phyloP scores from a whole-genome alignment of 768 basidiomycete species.

The Podaxis rugospora region DNA sequence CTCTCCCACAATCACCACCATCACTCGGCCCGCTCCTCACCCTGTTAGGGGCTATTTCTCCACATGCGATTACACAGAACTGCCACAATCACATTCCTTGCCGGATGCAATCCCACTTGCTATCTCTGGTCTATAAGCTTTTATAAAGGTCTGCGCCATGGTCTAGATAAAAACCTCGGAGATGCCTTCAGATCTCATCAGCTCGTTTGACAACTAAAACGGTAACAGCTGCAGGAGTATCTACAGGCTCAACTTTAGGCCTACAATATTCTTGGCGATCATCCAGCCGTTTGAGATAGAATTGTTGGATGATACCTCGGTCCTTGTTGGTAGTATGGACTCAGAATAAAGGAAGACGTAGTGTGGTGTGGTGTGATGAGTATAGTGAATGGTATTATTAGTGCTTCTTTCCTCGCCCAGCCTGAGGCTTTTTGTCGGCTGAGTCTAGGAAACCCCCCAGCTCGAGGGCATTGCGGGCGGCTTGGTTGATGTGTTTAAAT shows the following conservation, averaged over 20 bases:
- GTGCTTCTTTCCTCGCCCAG: conserved; percentile 23
- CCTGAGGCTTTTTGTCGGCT: conserved; percentile 29
- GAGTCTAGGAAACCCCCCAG: conserved; percentile 79
- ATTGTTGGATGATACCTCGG: background rate
- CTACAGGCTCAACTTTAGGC: background rate
- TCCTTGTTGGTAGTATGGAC: background rate
- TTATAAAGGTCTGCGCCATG: too few species aligned
- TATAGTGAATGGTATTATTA: conserved; percentile 4
- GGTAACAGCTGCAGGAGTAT: background rate
- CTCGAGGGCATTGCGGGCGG: conserved; percentile 88
- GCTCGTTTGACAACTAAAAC: background rate
- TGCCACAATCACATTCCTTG: background rate
- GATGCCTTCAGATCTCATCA: too few species aligned
- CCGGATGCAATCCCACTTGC: background rate
- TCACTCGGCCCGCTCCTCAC: background rate
- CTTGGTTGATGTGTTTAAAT: conserved; percentile 93
- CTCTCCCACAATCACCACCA: background rate
- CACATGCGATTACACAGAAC: background rate
- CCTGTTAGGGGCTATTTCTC: background rate
- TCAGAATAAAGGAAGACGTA: background rate
- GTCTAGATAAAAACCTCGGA: too few species aligned
- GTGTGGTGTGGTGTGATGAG: background rate
- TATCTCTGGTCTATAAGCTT: background rate
- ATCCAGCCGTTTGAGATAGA: background rate
- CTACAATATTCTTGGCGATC: background rate